Evolutionary conservation across 2,329 filamentous ascomycete genomes (phyloP).

Genomic region (Grosmannia serpens): DNA sequence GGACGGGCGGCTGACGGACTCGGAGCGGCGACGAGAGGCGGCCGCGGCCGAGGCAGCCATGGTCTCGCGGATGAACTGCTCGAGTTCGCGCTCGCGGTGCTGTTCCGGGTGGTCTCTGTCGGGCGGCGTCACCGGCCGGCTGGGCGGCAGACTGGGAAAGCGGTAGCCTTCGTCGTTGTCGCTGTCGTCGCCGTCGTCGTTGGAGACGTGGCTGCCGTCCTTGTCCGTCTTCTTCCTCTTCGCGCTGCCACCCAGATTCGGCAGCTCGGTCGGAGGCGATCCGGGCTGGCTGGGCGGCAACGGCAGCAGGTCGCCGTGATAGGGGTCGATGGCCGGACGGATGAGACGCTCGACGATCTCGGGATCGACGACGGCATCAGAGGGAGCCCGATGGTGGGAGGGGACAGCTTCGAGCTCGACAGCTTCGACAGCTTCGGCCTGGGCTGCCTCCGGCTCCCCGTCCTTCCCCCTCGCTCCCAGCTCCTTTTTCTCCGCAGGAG

Average conservation of each 20-base stretch:
- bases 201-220: not conserved
- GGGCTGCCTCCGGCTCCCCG: not conserved
- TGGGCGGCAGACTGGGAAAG: constrained; percentile 46
- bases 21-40: constrained; percentile 35
- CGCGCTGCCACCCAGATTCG: not conserved
- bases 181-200: not conserved
- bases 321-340: constrained; percentile 55
- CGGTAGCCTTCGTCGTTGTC: constrained; percentile 21
- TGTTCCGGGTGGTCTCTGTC: constrained; percentile 29
- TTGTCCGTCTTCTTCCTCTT: not conserved
- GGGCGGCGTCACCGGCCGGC: constrained; percentile 44
- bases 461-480: constrained; percentile 7
- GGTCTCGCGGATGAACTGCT: constrained; percentile 20
- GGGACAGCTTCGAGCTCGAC: not conserved
- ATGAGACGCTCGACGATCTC: constrained; percentile 47
- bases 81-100: constrained; percentile 22
- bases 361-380: constrained; percentile 35
- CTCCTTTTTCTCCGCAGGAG: constrained; percentile 27
- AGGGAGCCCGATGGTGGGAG: constrained; percentile 4
- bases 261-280: constrained; percentile 27
- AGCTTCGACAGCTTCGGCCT: not conserved
- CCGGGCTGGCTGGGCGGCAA: constrained; percentile 48
- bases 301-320: constrained; percentile 53
- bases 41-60: constrained; percentile 9
- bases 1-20: constrained; percentile 32